These are phyloP conservation scores for Macrolepiota albuminosa DNA, from an alignment of 768 basidiomycete species.

Conservation along the genomic window DNA sequence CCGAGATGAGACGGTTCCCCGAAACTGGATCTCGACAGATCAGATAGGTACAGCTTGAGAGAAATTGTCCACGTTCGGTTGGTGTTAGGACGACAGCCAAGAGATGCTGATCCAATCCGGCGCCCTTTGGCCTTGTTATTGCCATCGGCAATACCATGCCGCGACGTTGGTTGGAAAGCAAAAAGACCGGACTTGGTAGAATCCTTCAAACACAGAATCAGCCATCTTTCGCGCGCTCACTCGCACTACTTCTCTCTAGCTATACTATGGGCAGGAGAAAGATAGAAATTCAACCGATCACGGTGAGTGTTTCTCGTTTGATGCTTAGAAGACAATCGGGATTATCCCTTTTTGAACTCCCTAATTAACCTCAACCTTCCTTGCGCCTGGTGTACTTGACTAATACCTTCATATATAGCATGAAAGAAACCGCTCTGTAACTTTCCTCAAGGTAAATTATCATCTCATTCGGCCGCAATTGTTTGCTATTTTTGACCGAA, in stretches of 20 bases:
- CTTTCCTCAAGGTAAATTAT: slow-evolving; percentile 72
- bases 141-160: slow-evolving; percentile 7
- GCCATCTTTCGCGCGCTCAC: slow-evolving; percentile 7
- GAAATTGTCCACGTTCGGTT: slow-evolving; percentile 6
- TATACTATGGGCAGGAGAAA: slow-evolving; percentile 63
- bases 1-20: background rate
- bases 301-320: slow-evolving; percentile 36
- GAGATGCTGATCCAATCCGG: slow-evolving; percentile 8
- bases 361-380: slow-evolving; percentile 12
- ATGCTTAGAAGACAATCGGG: background rate
- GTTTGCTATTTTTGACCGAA: slow-evolving; percentile 57
- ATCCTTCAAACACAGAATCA: slow-evolving; percentile 4
- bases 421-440: slow-evolving; percentile 88
- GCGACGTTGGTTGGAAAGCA: slow-evolving; percentile 9
- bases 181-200: slow-evolving; percentile 3
- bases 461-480: slow-evolving; percentile 19
- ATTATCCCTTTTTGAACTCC: slow-evolving; percentile 7
- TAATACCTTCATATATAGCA: slow-evolving; percentile 50
- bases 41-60: slow-evolving; percentile 10
- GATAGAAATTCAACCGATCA: slow-evolving; percentile 80
- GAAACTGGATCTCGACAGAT: slow-evolving; percentile 11
- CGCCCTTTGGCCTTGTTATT: slow-evolving; percentile 15
- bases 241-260: background rate
- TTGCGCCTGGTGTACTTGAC: background rate
- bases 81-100: slow-evolving; percentile 1